Base-by-base conservation (phyloP, 352 stramenopile species). In the Phytophthora pinifolia region DNA sequence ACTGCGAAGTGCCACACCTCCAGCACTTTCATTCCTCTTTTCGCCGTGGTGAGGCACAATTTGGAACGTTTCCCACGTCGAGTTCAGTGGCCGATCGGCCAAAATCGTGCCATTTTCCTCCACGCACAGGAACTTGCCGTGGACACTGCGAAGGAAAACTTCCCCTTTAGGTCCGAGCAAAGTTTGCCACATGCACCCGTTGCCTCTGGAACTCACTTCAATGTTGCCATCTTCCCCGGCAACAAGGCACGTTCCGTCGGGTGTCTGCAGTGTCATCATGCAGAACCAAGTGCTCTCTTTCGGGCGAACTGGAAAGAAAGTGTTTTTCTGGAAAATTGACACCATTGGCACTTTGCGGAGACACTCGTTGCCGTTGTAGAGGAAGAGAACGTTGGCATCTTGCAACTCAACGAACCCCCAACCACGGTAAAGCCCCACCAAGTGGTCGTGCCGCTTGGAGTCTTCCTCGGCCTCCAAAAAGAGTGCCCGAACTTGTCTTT, bases 41-140 rank as follows among this genome's bases (percentile, higher is more conserved):
- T 64, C 44, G 3, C 15, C 55, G 44, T 77, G 74, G 36, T 84
- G 75, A 33, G 84, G 80, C 48, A 92, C 70, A 20, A 91, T 74
- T 52, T 89, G 76, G 67, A 94, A 92, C n/a, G 84, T 94, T 48
- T 94, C 84, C 84, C 84, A 94, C 27, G 84, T 94, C 54, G 84
- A 94, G 65, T 92, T 89, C 49, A 79, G 54, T 8, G 44, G 76
- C 0, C 84, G 78, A 51, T 94, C 74, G 0, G 84, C 84, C 29
- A 89, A 54, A 54, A 94, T 82, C 2, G 64, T 80, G 17, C 82
- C 84, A 33, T 79, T 72, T 49, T 86, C 74, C 53, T 94, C 82
- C 22, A 92, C 84, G 33, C 84, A 94, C 6, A 94, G 62, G 54
- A 94, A 94, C 49, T 94, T 94, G 48, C 84, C 84, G 46, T 94